A percentile compares a stretch with the other conserved stretches of the same genome.
Evolutionary conservation across 768 basidiomycete species (phyloP).

Genomic region (Suillus lakei): DNA sequence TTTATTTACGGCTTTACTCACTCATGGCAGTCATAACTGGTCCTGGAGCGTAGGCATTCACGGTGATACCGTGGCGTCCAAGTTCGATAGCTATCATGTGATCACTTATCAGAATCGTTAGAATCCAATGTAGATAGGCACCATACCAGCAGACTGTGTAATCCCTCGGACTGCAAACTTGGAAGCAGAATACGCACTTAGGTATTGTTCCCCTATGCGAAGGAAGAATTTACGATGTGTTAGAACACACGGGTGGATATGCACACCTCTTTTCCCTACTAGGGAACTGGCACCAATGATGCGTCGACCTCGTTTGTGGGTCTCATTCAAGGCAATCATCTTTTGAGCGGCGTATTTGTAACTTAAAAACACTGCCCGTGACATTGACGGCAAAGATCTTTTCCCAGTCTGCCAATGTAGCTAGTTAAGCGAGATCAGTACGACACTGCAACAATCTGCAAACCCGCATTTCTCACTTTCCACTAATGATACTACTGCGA

Average conservation of each 20-base stretch:
- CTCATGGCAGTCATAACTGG: conserved; percentile 30
- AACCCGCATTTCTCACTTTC: conserved; percentile 15
- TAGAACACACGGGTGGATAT: not conserved
- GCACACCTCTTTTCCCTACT: conserved; percentile 23
- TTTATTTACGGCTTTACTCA: conserved; percentile 10
- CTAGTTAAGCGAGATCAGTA: conserved; percentile 17
- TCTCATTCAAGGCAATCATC: conserved; percentile 36
- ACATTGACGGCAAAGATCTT: conserved; percentile 37
- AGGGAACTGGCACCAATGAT: conserved; percentile 42
- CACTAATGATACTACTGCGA: not conserved
- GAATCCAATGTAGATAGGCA: not conserved
- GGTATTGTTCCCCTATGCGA: not conserved
- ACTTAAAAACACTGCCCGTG: conserved; percentile 36
- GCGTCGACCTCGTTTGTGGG: conserved; percentile 39
- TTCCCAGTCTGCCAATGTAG: conserved; percentile 35
- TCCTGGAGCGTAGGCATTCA: conserved; percentile 35
- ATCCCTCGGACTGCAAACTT: conserved; percentile 38
- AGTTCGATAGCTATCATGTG: conserved; percentile 29
- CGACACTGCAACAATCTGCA: no score
- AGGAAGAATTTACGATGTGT: not conserved
- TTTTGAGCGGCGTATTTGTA: conserved; percentile 44
- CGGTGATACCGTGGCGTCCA: conserved; percentile 28
- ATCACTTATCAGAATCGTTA: not conserved
- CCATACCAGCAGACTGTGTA: conserved; percentile 26
- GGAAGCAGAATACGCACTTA: conserved; percentile 29